Evolutionary conservation across 2,329 filamentous ascomycete genomes (phyloP), one percentile per base, ranked within the genome.

Genomic region (Botrytis hyacinthi): DNA sequence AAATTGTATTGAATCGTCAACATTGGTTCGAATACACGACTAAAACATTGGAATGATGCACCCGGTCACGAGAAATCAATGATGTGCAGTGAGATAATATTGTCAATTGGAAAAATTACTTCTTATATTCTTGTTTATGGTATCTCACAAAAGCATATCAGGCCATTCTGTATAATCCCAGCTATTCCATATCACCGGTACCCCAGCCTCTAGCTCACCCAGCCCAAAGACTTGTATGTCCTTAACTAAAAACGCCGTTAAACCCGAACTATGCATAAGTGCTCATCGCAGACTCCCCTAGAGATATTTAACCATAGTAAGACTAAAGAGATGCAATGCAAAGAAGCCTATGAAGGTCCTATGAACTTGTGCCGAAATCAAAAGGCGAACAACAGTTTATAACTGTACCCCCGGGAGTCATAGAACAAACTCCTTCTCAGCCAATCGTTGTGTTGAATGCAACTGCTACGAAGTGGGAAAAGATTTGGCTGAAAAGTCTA

Each of bases 101-200:
- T 51, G 32, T 42, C 69, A 63, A 9, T 71, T 26, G 69, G 16
- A 40, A 63, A 63, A 40, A 35, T 20, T 63, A 63, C n/a, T 51
- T 40, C 29, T 71, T 46, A 37, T 62, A 37, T 61, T 71, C 32
- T 71, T 62, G 18, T 62, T 62, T 71, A 71, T 63, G 57, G 57
- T 63, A 71, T 71, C 57, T 71, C 57, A 48, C 69, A 63, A 37
- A 71, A 63, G 42, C 69, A 62, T 40, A 71, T 46, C 42, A 63
- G 26, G 54, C 42, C 61, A 72, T 57, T 69, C 66, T 69, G 66
- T 57, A 69, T 57, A 67, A 72, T 29, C 46, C 48, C 14, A 68
- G 62, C 32, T 44, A 65, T 57, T 57, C 60, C 60, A 37, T 32
- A n/a, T 40, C 46, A 40, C 32, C 65, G 35, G 32, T 35, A 42